Evolutionary conservation across 352 stramenopile genomes (phyloP).

Genomic region (Globisporangium middletonii): DNA sequence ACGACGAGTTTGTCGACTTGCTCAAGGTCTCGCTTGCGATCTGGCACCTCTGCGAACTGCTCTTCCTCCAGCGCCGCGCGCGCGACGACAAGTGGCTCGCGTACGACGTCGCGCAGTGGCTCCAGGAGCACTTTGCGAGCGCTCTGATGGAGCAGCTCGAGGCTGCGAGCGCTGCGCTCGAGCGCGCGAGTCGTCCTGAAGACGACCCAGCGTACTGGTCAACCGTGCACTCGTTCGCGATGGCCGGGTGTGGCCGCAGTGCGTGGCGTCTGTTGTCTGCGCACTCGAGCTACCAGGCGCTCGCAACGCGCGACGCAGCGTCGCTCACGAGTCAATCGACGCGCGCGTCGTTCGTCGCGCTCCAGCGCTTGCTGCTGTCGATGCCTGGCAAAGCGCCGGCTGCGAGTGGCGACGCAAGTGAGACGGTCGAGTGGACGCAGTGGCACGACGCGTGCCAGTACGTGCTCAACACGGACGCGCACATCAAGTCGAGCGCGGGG

Average conservation of each 20-base stretch:
- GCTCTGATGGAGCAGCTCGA: slow-evolving; percentile 49
- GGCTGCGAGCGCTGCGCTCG: slow-evolving; percentile 35
- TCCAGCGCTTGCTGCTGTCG: slow-evolving; percentile 60
- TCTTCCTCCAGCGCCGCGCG: slow-evolving; percentile 53
- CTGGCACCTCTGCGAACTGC: slow-evolving; percentile 73
- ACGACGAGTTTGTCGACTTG: slow-evolving; percentile 51
- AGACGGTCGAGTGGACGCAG: slow-evolving; percentile 37
- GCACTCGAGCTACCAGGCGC: slow-evolving; percentile 50
- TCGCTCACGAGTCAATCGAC: slow-evolving; percentile 38
- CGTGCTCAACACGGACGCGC: slow-evolving; percentile 45
- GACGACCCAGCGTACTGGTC: slow-evolving; percentile 53
- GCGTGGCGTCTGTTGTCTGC: slow-evolving; percentile 56
- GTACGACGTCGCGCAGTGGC: slow-evolving; percentile 67
- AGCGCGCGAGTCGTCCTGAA: slow-evolving; percentile 25
- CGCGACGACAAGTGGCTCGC: slow-evolving; percentile 50
- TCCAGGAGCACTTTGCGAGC: slow-evolving; percentile 71
- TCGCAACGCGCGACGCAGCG: slow-evolving; percentile 33
- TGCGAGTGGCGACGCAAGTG: slow-evolving; percentile 6
- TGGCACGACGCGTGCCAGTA: slow-evolving; percentile 65
- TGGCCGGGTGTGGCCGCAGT: slow-evolving; percentile 38
- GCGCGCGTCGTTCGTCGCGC: slow-evolving; percentile 40
- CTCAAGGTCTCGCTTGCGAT: slow-evolving; percentile 76
- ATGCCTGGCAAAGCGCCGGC: slow-evolving; percentile 43
- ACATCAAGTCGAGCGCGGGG: slow-evolving; percentile 37
- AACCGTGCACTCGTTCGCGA: slow-evolving; percentile 51